These are phyloP conservation scores for Cladophialophora yegresii DNA, from an alignment of 2,329 filamentous ascomycete genomes.

Conservation along the genomic window DNA sequence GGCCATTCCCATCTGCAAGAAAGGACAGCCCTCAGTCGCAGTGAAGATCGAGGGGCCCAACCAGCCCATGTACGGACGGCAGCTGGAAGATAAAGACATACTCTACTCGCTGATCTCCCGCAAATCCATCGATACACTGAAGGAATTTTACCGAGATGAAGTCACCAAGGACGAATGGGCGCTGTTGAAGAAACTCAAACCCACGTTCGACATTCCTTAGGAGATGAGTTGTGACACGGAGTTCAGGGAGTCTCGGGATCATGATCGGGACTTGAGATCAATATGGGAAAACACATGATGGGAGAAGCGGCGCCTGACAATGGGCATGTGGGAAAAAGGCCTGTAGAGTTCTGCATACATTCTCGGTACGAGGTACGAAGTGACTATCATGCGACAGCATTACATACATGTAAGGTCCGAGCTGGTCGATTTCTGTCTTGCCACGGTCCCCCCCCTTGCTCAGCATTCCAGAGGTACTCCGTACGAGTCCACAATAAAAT, in stretches of 20 bases:
- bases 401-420: background rate
- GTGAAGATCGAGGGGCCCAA: slow-evolving; percentile 94
- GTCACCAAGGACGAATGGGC: slow-evolving; percentile 92
- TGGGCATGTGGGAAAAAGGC: background rate
- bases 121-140: slow-evolving; percentile 87
- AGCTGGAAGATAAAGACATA: slow-evolving; percentile 85
- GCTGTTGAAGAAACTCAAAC: slow-evolving; percentile 93
- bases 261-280: background rate
- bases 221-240: background rate
- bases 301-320: background rate
- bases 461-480: background rate
- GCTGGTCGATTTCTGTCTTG: background rate
- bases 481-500: background rate
- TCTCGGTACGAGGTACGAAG: background rate
- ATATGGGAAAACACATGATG: background rate
- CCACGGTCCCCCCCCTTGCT: background rate
- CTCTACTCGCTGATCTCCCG: slow-evolving; percentile 88
- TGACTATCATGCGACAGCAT: background rate
- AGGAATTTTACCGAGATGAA: slow-evolving; percentile 89
- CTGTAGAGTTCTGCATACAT: background rate
- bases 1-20: slow-evolving; percentile 86
- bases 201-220: slow-evolving; percentile 80
- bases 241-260: background rate
- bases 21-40: slow-evolving; percentile 93
- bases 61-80: slow-evolving; percentile 91